phyloP scores from a whole-genome alignment of 768 basidiomycete genomes.

The Trametes cingulata region DNA sequence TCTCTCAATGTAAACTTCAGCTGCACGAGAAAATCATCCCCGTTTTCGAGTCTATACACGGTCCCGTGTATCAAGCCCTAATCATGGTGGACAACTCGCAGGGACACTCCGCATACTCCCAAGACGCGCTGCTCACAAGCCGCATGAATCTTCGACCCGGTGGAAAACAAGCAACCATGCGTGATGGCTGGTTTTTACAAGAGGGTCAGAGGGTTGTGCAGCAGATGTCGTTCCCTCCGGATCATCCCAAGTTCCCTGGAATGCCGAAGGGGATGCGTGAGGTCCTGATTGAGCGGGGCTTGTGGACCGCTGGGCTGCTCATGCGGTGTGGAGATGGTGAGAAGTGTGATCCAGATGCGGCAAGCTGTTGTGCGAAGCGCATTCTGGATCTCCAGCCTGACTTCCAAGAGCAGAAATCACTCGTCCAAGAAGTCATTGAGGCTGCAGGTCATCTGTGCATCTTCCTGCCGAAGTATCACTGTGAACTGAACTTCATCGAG shows the following conservation, averaged over 20 bases:
- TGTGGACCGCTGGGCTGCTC: conserved; percentile 22
- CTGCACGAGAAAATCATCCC: conserved; percentile 27
- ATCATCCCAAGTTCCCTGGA: conserved; percentile 34
- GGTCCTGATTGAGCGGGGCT: conserved; percentile 32
- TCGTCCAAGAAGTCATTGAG: background rate
- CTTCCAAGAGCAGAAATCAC: conserved; percentile 20
- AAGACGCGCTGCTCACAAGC: conserved; percentile 37
- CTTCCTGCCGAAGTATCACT: conserved; percentile 44
- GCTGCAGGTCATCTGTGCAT: conserved; percentile 33
- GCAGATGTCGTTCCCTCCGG: conserved; percentile 37
- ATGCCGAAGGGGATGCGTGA: conserved; percentile 37
- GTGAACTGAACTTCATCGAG: conserved; percentile 42
- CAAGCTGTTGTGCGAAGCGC: conserved; percentile 33
- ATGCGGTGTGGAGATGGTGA: background rate
- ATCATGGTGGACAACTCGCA: conserved; percentile 46
- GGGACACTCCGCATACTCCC: conserved; percentile 41
- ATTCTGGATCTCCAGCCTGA: conserved; percentile 33
- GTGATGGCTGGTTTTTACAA: conserved; percentile 34
- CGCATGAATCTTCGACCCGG: conserved; percentile 41
- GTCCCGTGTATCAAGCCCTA: conserved; percentile 34
- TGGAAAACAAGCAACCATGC: conserved; percentile 40
- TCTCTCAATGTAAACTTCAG: conserved; percentile 6
- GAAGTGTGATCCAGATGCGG: background rate
- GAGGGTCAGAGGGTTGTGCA: conserved; percentile 28
- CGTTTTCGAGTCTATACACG: conserved; percentile 22